Base-by-base conservation (phyloP, 2,329 filamentous ascomycete species). In the Neonectria punicea region DNA sequence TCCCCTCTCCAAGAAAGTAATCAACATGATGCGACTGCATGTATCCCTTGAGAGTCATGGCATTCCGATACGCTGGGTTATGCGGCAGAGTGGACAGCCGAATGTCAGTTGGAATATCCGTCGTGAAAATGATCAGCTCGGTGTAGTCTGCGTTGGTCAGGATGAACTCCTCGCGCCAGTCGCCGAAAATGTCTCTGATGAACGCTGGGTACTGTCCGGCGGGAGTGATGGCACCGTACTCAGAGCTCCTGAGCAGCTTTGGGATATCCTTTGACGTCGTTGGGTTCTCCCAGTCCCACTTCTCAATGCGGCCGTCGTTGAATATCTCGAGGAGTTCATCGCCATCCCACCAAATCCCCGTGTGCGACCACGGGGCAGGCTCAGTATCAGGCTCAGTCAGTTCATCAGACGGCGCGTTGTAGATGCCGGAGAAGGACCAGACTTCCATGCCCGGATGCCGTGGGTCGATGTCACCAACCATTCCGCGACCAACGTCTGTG, bases 61-160 rank as follows among this genome's bases (percentile, higher is more conserved):
- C 63, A 25, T 73, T 73, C 7, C 71, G 67, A n/a, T 73, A 74
- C 1, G 71, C 70, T 8, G 70, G 70, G 55, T 73, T 74, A 18
- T 74, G 70, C 1, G 71, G 55, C 32, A 74, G 65, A 11, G 71
- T 73, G 28, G 73, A 73, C 3, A 74, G 57, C 1, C 70, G 64
- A 8, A 67, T 65, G 7, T 69, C 58, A 5, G 65, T 68, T 8
- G 68, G 65, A 34, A 58, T 10, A 18, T 73, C 65, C 6, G 69
- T 73, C 1, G 70, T 73, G 25, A 72, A 69, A 44, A 73, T 71
- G 28, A 73, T 47, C 8, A 74, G 53, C 61, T 70, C 66, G 32
- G 65, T 56, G 22, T 69, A 58, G 6, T 50, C 66, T 5, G 47
- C 41, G 28, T 57, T 72, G 1, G 63, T 65, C 2, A 73, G 46